These are phyloP conservation scores for Verticillium nonalfalfae DNA, from an alignment of 2,329 filamentous ascomycete species.

Conservation along the genomic window DNA sequence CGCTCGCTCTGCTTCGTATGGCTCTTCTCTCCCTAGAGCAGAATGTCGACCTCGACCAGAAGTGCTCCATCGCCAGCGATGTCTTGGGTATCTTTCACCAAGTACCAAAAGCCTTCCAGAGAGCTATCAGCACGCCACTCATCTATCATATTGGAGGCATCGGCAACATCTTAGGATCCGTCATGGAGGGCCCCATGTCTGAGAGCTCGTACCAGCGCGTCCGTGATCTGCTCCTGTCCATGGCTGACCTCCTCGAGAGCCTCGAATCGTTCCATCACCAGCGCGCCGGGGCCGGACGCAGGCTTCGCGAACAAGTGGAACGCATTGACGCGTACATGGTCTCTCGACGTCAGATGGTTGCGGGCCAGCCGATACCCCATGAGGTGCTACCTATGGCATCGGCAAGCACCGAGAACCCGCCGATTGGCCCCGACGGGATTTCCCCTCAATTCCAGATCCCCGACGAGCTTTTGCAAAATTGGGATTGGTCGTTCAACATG, in stretches of 20 bases:
- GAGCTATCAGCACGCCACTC: conserved; percentile 24
- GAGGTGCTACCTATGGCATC: background rate
- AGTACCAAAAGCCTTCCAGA: conserved; percentile 18
- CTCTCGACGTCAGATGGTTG: conserved; percentile 6
- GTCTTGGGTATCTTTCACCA: conserved; percentile 19
- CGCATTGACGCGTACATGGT: conserved; percentile 18
- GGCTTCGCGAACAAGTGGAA: conserved; percentile 14
- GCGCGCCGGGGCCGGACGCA: conserved; percentile 14
- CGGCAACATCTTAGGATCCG: conserved; percentile 24
- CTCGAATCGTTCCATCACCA: conserved; percentile 15
- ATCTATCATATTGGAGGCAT: conserved; percentile 25
- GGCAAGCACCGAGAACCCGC: background rate
- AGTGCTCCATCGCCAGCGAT: conserved; percentile 21
- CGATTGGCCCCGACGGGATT: background rate
- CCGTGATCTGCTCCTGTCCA: conserved; percentile 20
- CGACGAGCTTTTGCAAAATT: conserved; percentile 4
- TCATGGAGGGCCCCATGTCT: conserved; percentile 22
- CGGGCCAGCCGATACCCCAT: background rate
- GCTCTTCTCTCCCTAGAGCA: conserved; percentile 18
- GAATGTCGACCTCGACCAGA: conserved; percentile 18
- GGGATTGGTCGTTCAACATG: conserved; percentile 3
- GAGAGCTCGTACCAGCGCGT: conserved; percentile 19
- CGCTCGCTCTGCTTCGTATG: conserved; percentile 23
- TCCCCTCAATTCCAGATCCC: conserved; percentile 4
- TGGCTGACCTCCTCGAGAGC: conserved; percentile 21